phyloP scores from a whole-genome alignment of 2,329 filamentous ascomycete species.

The Fusarium sp. region DNA sequence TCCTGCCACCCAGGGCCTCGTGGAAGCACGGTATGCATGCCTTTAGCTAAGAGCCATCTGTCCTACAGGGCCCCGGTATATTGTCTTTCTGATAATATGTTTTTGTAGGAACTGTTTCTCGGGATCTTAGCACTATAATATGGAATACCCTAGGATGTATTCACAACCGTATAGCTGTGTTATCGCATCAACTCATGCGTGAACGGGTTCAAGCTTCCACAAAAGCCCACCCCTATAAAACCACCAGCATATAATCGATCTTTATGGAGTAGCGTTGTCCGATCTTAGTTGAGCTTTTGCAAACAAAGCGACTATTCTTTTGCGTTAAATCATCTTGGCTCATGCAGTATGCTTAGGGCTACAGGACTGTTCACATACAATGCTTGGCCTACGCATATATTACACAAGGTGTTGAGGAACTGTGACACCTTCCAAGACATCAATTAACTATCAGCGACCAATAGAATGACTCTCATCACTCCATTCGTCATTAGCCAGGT shows the following conservation, averaged over 20 bases:
- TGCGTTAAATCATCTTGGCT: background rate
- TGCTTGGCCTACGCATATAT: constrained; percentile 2
- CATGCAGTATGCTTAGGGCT: background rate
- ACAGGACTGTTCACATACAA: background rate
- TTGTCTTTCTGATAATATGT: too few species aligned
- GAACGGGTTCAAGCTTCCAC: too few species aligned
- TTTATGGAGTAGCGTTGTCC: background rate
- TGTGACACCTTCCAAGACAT: background rate
- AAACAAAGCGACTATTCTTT: background rate
- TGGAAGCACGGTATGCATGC: background rate
- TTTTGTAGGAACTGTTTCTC: too few species aligned
- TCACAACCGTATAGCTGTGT: too few species aligned
- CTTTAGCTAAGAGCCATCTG: too few species aligned
- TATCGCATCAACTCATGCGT: too few species aligned
- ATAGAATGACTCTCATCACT: constrained; percentile 12
- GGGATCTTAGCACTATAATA: too few species aligned
- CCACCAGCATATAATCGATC: too few species aligned
- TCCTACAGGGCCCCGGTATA: too few species aligned
- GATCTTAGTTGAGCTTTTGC: background rate
- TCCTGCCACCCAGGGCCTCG: background rate
- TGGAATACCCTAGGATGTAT: too few species aligned
- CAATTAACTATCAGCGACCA: background rate
- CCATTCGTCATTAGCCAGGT: constrained; percentile 28
- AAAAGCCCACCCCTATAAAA: too few species aligned
- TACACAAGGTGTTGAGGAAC: background rate